A percentile compares a stretch with the other conserved stretches of the same genome.
These are phyloP conservation scores for Alectoria sarmentosa DNA, from an alignment of 495 filamentous ascomycete species.

Conservation along the genomic window DNA sequence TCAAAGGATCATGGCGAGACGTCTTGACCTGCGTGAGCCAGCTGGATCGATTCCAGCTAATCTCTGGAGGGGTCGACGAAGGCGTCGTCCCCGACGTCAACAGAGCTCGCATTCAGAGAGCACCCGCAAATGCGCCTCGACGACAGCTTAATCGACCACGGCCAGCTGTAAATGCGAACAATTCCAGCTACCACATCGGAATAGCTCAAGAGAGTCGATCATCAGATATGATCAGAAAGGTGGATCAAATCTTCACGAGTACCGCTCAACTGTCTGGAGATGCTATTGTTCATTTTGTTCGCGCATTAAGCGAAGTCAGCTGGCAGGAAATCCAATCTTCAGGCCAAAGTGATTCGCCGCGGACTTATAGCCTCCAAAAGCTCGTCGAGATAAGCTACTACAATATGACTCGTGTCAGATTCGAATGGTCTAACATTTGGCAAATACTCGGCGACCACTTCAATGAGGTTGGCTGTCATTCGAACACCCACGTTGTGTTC, in stretches of 20 bases:
- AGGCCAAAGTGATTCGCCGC: conserved; percentile 86
- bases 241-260: conserved; percentile 93
- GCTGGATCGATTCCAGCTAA: conserved; percentile 91
- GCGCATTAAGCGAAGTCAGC: conserved; percentile 88
- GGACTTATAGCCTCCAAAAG: conserved; percentile 96
- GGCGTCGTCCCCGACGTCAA: conserved; percentile 88
- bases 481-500: conserved; percentile 91
- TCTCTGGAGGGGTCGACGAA: conserved; percentile 89
- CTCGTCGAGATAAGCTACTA: conserved; percentile 98
- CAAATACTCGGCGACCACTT: conserved; percentile 93
- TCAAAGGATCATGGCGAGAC: conserved; percentile 89
- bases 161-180: conserved; percentile 55
- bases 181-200: conserved; percentile 67
- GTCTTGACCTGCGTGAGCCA: conserved; percentile 93
- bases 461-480: conserved; percentile 92
- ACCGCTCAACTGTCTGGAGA: conserved; percentile 89
- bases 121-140: conserved; percentile 40
- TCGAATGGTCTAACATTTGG: conserved; percentile 98
- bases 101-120: conserved; percentile 60
- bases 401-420: conserved; percentile 97
- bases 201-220: conserved; percentile 89
- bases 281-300: conserved; percentile 96
- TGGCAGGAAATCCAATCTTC: conserved; percentile 99
- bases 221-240: conserved; percentile 82
- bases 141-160: conserved; percentile 59